Evolutionary conservation across 176 grass and related monocot genomes (phyloP).

Genomic region (Panicum miliaceum): DNA sequence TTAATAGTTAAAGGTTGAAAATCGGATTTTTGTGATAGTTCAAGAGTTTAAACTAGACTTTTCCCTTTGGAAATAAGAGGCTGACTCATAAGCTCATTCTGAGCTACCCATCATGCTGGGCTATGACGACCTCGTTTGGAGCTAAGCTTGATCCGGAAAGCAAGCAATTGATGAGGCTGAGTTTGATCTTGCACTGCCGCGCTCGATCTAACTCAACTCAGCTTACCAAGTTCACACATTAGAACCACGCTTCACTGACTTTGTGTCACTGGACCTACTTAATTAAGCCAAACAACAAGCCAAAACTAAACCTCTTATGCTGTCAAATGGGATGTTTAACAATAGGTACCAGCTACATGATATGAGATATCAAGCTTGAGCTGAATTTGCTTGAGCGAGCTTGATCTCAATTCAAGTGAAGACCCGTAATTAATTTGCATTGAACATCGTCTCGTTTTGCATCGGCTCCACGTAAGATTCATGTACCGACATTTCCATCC

Average conservation of each 20-base stretch:
- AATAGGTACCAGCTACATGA: too few relatives aligned
- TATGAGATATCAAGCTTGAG: not conserved
- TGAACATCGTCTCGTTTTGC: not conserved
- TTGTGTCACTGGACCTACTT: not conserved
- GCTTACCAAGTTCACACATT: not conserved
- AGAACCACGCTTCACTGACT: not conserved
- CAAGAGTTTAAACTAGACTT: too few relatives aligned
- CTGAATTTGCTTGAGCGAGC: not conserved
- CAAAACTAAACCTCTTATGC: too few relatives aligned
- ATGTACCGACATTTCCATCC: not conserved
- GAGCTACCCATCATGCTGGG: not conserved
- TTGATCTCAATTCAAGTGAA: not conserved
- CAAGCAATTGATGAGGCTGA: not conserved
- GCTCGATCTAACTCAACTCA: not conserved
- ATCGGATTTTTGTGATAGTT: too few relatives aligned
- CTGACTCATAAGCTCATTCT: not conserved
- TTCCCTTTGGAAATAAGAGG: too few relatives aligned
- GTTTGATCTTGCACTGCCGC: not conserved
- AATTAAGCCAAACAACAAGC: not conserved
- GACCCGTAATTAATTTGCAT: not conserved
- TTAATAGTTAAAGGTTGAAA: too few relatives aligned
- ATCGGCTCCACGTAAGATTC: not conserved
- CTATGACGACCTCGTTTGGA: not conserved
- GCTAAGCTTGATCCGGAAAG: not conserved
- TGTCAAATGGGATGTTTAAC: too few relatives aligned